Percentiles rank a stretch among this genome's conserved stretches.
Evolutionary conservation across 129 eudicot species (phyloP).

Genomic region (Lonicera japonica): DNA sequence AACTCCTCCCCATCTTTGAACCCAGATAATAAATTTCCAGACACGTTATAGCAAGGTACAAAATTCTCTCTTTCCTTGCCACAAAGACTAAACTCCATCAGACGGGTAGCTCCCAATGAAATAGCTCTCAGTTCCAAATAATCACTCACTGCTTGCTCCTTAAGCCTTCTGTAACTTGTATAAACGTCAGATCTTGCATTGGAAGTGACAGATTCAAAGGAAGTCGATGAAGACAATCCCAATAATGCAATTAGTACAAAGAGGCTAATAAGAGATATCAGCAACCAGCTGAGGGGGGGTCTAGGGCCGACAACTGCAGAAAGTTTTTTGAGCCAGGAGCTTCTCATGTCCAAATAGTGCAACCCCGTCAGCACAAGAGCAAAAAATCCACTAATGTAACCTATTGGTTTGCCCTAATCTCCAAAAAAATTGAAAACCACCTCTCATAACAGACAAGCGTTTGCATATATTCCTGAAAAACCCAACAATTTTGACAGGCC

Average conservation of each 20-base stretch:
- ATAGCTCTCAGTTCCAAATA: slow-evolving; percentile 58
- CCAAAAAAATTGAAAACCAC: slow-evolving; percentile 4
- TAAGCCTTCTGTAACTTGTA: slow-evolving; percentile 62
- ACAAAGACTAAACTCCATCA: slow-evolving; percentile 60
- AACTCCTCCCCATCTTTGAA: slow-evolving; percentile 79
- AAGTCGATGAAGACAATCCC: slow-evolving; percentile 49
- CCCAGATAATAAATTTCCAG: slow-evolving; percentile 59
- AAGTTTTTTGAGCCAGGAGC: slow-evolving; percentile 57
- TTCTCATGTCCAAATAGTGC: slow-evolving; percentile 76
- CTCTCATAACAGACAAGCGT: slow-evolving; percentile 35
- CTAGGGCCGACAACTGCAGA: slow-evolving; percentile 50
- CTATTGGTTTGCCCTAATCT: not conserved
- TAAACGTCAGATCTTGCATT: slow-evolving; percentile 44
- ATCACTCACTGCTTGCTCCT: slow-evolving; percentile 71
- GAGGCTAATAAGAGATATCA: slow-evolving; percentile 48
- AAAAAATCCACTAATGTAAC: slow-evolving; percentile 6
- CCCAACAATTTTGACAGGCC: not conserved
- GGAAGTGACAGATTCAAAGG: slow-evolving; percentile 29
- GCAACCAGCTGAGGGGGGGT: slow-evolving; percentile 67
- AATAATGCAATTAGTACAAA: slow-evolving; percentile 49
- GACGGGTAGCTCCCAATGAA: slow-evolving; percentile 34
- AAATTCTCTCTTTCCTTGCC: slow-evolving; percentile 80
- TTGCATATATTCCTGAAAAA: not conserved
- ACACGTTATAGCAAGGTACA: slow-evolving; percentile 89
- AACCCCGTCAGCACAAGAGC: slow-evolving; percentile 23